A percentile compares a stretch with the other conserved stretches of the same genome.
phyloP scores from a whole-genome alignment of 805 yeast species.

The Myxozyma mucilagina region DNA sequence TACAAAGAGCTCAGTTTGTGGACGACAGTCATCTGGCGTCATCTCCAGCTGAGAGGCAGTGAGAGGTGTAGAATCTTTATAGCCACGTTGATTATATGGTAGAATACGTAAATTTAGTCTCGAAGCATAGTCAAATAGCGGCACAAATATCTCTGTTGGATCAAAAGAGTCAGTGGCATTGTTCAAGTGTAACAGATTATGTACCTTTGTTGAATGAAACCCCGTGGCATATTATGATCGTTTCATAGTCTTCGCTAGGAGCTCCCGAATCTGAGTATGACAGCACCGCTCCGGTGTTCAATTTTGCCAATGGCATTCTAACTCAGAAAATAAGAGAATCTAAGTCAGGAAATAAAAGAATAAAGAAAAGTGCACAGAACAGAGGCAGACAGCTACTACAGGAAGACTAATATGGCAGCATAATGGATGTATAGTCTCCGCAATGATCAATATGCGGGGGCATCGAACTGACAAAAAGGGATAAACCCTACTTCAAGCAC shows the following conservation, averaged over 20 bases:
- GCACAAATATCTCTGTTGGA: background rate
- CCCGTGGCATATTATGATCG: constrained; percentile 8
- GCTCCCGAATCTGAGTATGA: constrained; percentile 10
- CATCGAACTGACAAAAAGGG: too few species aligned
- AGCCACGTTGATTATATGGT: constrained; percentile 15
- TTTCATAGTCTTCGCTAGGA: background rate
- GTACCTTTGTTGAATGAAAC: constrained; percentile 10
- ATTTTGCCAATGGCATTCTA: constrained; percentile 1
- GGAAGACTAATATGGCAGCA: too few species aligned
- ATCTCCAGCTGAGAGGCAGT: background rate
- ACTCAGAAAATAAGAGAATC: too few species aligned
- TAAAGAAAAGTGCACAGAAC: too few species aligned
- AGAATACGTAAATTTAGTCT: background rate
- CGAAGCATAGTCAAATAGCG: background rate
- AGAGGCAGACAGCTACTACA: too few species aligned
- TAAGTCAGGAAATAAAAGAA: background rate
- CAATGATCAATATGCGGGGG: too few species aligned
- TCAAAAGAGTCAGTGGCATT: too few species aligned
- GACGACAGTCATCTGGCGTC: background rate
- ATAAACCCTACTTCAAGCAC: too few species aligned
- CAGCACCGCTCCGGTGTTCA: constrained; percentile 1
- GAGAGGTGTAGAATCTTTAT: constrained; percentile 1
- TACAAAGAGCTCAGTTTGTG: background rate
- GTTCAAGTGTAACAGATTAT: background rate
- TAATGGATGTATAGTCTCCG: too few species aligned